phyloP scores from a whole-genome alignment of 2,329 filamentous ascomycete species.

The Penicillium italicum region DNA sequence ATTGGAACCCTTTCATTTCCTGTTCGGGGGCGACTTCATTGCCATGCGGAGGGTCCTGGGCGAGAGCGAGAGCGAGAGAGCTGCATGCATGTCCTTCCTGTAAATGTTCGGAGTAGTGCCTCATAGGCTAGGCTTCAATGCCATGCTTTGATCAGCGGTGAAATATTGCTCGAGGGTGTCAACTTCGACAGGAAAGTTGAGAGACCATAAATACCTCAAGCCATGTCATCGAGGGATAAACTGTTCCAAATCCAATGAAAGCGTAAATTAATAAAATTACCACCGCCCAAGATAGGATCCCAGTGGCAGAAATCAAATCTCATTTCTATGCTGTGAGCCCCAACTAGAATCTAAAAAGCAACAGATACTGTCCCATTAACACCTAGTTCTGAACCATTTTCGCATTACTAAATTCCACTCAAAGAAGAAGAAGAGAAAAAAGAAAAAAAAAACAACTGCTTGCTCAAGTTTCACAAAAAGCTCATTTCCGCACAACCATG shows the following conservation, averaged over 20 bases:
- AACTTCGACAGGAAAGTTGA: neutral
- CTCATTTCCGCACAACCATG: constrained; percentile 38
- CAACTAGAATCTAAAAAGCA: constrained; percentile 33
- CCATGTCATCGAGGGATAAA: neutral
- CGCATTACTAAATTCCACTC: constrained; percentile 7
- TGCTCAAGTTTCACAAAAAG: neutral
- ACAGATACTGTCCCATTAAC: constrained; percentile 61
- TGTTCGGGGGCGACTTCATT: neutral
- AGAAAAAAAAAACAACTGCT: neutral
- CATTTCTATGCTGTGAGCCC: constrained; percentile 17
- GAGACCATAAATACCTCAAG: neutral
- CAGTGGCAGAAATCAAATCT: constrained; percentile 1
- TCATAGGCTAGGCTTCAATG: neutral
- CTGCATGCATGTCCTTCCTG: neutral
- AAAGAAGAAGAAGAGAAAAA: neutral
- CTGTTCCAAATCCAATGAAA: neutral
- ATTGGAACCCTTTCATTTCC: neutral
- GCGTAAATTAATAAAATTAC: neutral
- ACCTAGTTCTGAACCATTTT: constrained; percentile 7
- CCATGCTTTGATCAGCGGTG: neutral
- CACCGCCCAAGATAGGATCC: neutral
- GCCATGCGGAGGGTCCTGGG: neutral
- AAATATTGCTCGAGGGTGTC: neutral
- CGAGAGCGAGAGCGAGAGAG: neutral
- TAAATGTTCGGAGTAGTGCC: neutral